A percentile compares a stretch with the other conserved stretches of the same genome.
Conservation (phyloP, 148 eudicot genomes). For the Heliosperma pusillum region DNA sequence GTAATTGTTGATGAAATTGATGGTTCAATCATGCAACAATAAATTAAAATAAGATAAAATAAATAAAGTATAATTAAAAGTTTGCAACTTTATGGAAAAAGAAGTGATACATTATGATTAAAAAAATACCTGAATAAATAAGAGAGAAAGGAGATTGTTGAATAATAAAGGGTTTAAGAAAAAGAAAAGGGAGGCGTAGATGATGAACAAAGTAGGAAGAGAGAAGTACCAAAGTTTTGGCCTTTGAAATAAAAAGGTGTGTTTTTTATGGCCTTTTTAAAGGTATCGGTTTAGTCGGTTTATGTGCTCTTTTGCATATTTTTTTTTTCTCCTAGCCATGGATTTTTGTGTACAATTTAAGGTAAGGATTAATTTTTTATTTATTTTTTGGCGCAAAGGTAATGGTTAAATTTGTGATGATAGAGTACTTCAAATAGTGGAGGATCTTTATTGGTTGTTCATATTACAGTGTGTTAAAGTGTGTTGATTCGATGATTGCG, state of each 20-base stretch:
- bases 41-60: neutral
- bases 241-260: neutral
- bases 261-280: conserved; percentile 21
- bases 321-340: no score
- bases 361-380: no score
- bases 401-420: no score
- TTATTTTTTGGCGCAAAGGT: no score
- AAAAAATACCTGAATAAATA: conserved; percentile 15
- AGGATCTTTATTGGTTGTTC: no score
- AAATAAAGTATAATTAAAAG: neutral
- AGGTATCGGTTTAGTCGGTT: conserved; percentile 25
- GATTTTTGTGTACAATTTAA: no score
- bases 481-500: no score
- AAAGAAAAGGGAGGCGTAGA: neutral
- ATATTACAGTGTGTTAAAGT: no score
- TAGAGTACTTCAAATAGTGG: no score
- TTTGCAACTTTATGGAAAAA: neutral
- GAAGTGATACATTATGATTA: neutral
- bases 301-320: no score
- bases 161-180: neutral
- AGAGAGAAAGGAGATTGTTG: neutral
- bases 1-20: neutral
- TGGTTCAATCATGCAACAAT: neutral
- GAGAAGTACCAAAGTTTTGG: neutral
- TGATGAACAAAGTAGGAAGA: neutral